Conservation (phyloP, 169 alveolate species). For the Toxoplasma gondii region DNA sequence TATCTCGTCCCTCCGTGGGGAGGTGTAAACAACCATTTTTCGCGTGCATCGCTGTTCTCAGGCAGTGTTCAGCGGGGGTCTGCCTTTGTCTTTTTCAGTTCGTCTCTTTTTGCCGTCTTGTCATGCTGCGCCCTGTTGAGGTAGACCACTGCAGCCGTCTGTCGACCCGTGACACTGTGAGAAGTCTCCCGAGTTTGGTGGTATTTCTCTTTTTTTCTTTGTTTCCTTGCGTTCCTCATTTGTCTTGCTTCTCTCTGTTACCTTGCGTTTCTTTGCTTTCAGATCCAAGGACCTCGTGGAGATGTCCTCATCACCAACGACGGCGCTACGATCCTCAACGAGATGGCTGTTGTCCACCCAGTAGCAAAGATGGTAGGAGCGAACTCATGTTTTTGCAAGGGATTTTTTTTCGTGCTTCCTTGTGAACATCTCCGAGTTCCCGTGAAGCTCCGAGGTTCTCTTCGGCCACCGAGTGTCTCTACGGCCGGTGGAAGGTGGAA, state of each 20-base stretch:
- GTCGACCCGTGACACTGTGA: too few relatives aligned
- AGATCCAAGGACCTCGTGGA: constrained; percentile 94
- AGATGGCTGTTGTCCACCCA: constrained; percentile 74
- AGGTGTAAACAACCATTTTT: too few relatives aligned
- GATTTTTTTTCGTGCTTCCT: not conserved
- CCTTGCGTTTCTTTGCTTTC: not conserved
- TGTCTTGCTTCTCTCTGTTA: not conserved
- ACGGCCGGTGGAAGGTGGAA: too few relatives aligned
- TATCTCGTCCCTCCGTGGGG: too few relatives aligned
- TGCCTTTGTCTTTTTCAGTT: too few relatives aligned
- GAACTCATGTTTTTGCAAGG: not conserved
- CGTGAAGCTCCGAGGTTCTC: not conserved
- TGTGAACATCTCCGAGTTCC: not conserved
- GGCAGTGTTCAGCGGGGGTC: too few relatives aligned
- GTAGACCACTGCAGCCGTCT: too few relatives aligned
- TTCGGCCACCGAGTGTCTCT: not conserved
- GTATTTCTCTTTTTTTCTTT: too few relatives aligned
- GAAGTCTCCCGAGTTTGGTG: too few relatives aligned
- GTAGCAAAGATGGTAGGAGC: constrained; percentile 67
- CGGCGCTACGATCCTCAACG: constrained; percentile 99
- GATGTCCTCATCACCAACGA: constrained; percentile 98
- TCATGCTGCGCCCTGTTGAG: too few relatives aligned
- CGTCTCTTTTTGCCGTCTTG: too few relatives aligned
- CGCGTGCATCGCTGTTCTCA: too few relatives aligned
- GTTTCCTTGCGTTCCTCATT: not conserved